Base-by-base conservation (phyloP, 2,329 filamentous ascomycete species). In the Arthrobotrys iridis region DNA sequence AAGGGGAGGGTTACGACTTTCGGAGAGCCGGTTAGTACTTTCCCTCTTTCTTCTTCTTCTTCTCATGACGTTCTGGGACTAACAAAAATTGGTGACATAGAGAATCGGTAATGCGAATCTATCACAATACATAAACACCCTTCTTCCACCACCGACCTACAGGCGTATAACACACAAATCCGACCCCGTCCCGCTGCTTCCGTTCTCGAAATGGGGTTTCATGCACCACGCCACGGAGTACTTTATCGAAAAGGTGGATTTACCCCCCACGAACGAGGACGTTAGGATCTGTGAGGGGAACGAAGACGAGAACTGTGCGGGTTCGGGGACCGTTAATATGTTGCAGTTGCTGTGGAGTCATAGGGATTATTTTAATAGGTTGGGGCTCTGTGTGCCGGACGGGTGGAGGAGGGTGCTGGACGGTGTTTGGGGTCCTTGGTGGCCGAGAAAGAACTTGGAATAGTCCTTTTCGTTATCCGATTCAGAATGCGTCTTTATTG, bases 321-420 rank as follows among this genome's bases (percentile, higher is more conserved):
- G 89, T 1, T 88, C 89, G 0, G 86, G 82, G 87, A 82, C 81
- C 6, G 63, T 93, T 79, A 91, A 90, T 81, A 86, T 96, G n/a
- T 97, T 94, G 93, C 89, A 97, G 82, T 84, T 97, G 5, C 90
- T 98, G 80, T 96, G 96, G 82, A 91, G 93, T 0, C 95, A 99
- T 83, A 85, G 95, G 40, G 95, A 99, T 83, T 99, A 99, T 82
- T 98, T 99, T 83, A 96, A 93, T 92, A 87, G 95, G 67, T 82
- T 99, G 62, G 95, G 95, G 0, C 84, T 98, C 30, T 99, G 95
- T 83, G 85, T 97, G 1, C 93, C 94, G 0, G 91, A 64, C 35
- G 63, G 63, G 40, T 75, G 71, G 71, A 68, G 63, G 57, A 75
- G 57, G 24, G 58, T 63, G n/a, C 15, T 75, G 37, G 71, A 68